A percentile compares a stretch with the other conserved stretches of the same genome.
Conservation (phyloP, 345 rosid species). For the Trapa bicornis region DNA sequence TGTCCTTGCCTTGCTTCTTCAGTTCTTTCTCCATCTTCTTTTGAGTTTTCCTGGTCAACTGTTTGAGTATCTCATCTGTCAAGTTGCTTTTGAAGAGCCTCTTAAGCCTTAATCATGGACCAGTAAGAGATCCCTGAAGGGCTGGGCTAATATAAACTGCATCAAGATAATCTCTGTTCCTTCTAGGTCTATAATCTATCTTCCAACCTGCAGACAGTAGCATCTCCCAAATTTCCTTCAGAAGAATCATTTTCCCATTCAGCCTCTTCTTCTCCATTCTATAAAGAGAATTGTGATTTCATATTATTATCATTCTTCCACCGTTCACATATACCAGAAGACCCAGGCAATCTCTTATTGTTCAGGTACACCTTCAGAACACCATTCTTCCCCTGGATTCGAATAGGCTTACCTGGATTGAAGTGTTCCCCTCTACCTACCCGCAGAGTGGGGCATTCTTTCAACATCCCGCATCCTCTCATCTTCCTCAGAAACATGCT, state of each 20-base stretch:
- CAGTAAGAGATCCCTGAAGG: conserved; percentile 88
- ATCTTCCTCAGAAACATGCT: conserved; percentile 20
- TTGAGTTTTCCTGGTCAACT: conserved; percentile 53
- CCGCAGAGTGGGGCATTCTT: conserved; percentile 20
- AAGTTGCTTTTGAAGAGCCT: conserved; percentile 65
- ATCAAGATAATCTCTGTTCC: conserved; percentile 73
- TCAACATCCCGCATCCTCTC: not conserved
- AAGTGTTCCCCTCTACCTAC: conserved; percentile 27
- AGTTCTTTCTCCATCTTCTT: conserved; percentile 50
- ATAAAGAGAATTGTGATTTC: conserved; percentile 23
- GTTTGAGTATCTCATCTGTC: conserved; percentile 59
- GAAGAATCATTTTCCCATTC: conserved; percentile 14
- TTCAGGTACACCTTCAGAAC: conserved; percentile 82
- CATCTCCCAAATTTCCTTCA: conserved; percentile 45
- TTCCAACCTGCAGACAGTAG: conserved; percentile 87
- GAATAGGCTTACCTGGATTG: conserved; percentile 48
- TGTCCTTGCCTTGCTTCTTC: conserved; percentile 32
- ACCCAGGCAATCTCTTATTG: conserved; percentile 40
- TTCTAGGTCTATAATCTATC: conserved; percentile 78
- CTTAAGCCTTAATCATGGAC: conserved; percentile 91
- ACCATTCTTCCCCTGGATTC: conserved; percentile 93
- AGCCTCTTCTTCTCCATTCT: conserved; percentile 25
- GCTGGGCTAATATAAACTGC: conserved; percentile 61
- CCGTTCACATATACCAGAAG: conserved; percentile 27
- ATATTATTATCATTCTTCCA: conserved; percentile 26